These are phyloP conservation scores for Suillus weaverae DNA, from an alignment of 768 basidiomycete genomes.

Conservation along the genomic window DNA sequence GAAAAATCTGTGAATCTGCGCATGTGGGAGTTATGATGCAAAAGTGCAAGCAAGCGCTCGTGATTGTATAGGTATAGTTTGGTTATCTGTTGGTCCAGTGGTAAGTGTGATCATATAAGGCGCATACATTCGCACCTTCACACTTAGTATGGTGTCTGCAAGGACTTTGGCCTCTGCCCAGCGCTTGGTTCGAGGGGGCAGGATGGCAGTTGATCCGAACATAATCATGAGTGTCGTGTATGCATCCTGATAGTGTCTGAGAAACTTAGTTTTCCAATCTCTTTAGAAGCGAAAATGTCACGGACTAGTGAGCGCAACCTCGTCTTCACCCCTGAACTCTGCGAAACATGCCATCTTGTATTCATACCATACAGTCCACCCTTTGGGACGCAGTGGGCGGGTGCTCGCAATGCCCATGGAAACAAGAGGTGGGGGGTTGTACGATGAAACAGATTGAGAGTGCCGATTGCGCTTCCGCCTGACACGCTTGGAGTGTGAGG, in stretches of 20 bases:
- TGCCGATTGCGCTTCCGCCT: constrained; percentile 86
- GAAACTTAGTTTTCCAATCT: constrained; percentile 12
- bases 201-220: constrained; percentile 83
- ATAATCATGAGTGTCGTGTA: constrained; percentile 81
- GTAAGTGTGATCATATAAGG: background rate
- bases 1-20: constrained; percentile 85
- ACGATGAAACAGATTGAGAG: constrained; percentile 55
- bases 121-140: constrained; percentile 61
- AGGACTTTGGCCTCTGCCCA: constrained; percentile 99
- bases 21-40: constrained; percentile 83
- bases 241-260: constrained; percentile 92
- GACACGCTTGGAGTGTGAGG: constrained; percentile 88
- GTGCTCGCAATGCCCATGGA: constrained; percentile 40
- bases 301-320: constrained; percentile 89
- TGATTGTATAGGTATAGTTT: constrained; percentile 92
- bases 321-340: constrained; percentile 90
- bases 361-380: constrained; percentile 96
- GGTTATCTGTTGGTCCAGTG: constrained; percentile 55
- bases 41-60: constrained; percentile 77
- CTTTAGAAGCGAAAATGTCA: constrained; percentile 18
- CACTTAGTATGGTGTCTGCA: constrained; percentile 87
- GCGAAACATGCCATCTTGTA: constrained; percentile 98
- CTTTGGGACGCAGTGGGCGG: constrained; percentile 74
- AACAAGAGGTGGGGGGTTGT: constrained; percentile 46
- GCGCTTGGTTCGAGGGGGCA: constrained; percentile 91